phyloP scores from a whole-genome alignment of 23 red algal genomes.

The Gracilaria gracilis region DNA sequence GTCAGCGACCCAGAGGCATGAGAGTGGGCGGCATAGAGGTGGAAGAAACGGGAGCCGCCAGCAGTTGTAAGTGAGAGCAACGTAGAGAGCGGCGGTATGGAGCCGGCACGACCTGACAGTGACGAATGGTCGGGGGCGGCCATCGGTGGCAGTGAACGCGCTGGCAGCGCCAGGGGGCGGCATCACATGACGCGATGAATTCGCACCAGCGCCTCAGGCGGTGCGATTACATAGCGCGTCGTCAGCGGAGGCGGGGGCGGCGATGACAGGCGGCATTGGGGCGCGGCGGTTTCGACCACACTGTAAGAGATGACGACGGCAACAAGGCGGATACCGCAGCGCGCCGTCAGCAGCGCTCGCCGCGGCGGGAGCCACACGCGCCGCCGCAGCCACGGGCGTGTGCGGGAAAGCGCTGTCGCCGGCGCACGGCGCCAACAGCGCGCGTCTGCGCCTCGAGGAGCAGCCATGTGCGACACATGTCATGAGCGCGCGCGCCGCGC shows the following conservation, averaged over 20 bases:
- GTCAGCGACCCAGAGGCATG: too few relatives aligned
- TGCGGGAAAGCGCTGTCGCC: background rate
- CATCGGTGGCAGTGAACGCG: background rate
- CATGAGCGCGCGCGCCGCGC: background rate
- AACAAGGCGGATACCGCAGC: background rate
- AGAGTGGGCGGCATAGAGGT: too few relatives aligned
- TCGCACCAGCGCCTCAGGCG: too few relatives aligned
- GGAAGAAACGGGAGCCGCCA: background rate
- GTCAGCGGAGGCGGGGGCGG: too few relatives aligned
- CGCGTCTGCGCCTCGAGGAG: background rate
- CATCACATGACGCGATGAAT: too few relatives aligned
- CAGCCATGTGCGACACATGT: too few relatives aligned
- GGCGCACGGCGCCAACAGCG: background rate
- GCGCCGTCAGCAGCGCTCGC: background rate
- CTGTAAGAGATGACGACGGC: background rate
- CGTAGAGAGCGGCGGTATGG: background rate
- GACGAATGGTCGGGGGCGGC: background rate
- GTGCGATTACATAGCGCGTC: background rate
- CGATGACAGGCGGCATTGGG: too few relatives aligned
- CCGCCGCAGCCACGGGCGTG: background rate
- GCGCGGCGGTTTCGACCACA: background rate
- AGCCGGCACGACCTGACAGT: background rate
- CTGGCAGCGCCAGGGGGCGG: too few relatives aligned
- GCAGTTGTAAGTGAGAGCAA: background rate
- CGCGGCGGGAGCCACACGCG: background rate